Base-by-base conservation (phyloP, 495 filamentous ascomycete genomes). In the Penicillium canescens region DNA sequence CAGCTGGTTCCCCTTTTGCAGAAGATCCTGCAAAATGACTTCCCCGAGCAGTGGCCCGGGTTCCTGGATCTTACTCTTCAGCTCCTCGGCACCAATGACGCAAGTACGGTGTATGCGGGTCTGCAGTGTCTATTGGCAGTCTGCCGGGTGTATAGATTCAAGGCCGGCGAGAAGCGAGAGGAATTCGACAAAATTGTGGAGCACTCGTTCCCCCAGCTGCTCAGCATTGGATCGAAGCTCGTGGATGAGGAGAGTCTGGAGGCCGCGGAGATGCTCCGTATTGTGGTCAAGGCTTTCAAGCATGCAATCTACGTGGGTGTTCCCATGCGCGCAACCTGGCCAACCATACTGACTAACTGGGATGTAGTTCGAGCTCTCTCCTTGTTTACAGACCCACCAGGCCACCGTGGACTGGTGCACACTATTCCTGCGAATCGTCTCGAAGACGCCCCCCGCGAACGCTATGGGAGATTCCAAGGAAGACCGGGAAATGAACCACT, bases 101-200 rank as follows among this genome's bases (percentile, higher is more conserved):
- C 90, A 10, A 79, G 80, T 42, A 93, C 91, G 0, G 90, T 97
- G 38, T 91, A 92, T 63, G 92, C 94, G 7, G 94, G 95, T 47
- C 74, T 98, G 52, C 92, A 98, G 73, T 98, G 94, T 65, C 79
- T 98, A 60, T 77, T 97, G 56, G 90, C 92, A 34, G 87, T 97
- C 60, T 97, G 92, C 77, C 86, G 91, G 36, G 88, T 93, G 39
- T 98, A 96, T 69, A 78, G 94, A 57, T 98, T 95, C 78, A 97
- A 96, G 78, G 82, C 86, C 26, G 84, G 83, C 43, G 89, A 91
- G 37, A 91, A 85, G 66, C 72, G 92, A 60, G 81, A 79, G 13
- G 90, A 97, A 56, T 94, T 98, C 60, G 92, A 97, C 66, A 94
- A 89, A 71, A 96, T 98, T 56, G 86, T 96, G 52, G 89, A 90